Conservation (phyloP, 192 early-diverging fungal species). For the Rhizoclosmatium sp. region DNA sequence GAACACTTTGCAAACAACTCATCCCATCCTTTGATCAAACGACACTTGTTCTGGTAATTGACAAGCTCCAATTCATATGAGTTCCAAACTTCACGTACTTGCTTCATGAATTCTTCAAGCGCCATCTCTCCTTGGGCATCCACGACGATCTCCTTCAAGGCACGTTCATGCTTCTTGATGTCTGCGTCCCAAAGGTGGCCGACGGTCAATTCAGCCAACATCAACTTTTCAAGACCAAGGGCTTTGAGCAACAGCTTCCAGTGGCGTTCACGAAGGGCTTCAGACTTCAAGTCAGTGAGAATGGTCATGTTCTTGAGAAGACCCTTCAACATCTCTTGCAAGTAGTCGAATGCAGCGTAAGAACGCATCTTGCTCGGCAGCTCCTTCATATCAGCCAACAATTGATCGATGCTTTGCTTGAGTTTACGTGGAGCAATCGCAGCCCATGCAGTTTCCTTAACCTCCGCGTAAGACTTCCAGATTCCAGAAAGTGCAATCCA, state of each 20-base stretch:
- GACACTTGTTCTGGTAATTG: constrained; percentile 96
- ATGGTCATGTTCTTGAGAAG: constrained; percentile 84
- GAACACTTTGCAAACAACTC: constrained; percentile 95
- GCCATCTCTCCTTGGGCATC: constrained; percentile 99
- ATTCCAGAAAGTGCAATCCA: constrained; percentile 85
- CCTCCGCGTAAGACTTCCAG: constrained; percentile 84
- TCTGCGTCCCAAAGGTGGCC: constrained; percentile 96
- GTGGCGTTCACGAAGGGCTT: constrained; percentile 95
- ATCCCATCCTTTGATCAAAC: constrained; percentile 98
- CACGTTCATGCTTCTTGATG: constrained; percentile 83
- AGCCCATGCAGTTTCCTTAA: constrained; percentile 89
- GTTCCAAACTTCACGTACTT: constrained; percentile 91
- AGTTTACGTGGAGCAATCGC: constrained; percentile 89
- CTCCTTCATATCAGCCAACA: constrained; percentile 84
- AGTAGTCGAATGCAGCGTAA: constrained; percentile 95
- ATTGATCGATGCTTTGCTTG: constrained; percentile 83
- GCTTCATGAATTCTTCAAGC: constrained; percentile 96
- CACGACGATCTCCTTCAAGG: constrained; percentile 87
- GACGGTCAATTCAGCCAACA: constrained; percentile 86
- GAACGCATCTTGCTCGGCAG: constrained; percentile 97
- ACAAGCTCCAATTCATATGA: constrained; percentile 93
- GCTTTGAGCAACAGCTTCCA: constrained; percentile 94
- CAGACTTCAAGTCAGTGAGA: constrained; percentile 91
- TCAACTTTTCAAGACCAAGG: constrained; percentile 75
- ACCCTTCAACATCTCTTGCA: constrained; percentile 83